Percentiles rank a stretch among this genome's conserved stretches.
phyloP scores from a whole-genome alignment of 2,329 filamentous ascomycete species.

The Ceratocystis smalleyi region DNA sequence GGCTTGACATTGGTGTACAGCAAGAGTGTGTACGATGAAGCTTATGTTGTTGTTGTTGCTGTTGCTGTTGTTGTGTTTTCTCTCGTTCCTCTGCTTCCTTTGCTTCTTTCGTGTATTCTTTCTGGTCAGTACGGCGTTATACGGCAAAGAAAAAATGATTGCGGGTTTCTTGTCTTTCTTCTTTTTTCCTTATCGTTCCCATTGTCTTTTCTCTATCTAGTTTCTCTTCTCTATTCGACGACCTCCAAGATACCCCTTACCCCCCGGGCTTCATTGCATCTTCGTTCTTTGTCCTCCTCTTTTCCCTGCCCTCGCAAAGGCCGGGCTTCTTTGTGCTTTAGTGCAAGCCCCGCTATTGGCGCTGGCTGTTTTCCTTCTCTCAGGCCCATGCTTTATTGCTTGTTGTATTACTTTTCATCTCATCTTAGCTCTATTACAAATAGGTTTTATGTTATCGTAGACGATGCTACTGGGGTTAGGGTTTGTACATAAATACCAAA shows the following conservation, averaged over 20 bases:
- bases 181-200: neutral
- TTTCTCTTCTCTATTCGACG: neutral
- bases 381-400: neutral
- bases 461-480: neutral
- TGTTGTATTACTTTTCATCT: neutral
- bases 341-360: neutral
- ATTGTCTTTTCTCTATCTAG: neutral
- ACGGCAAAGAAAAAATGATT: neutral
- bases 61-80: too few species aligned
- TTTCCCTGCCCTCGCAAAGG: neutral
- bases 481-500: neutral
- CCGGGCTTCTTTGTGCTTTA: neutral
- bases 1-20: neutral
- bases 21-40: neutral
- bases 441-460: neutral
- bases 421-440: neutral
- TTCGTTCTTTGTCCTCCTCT: neutral
- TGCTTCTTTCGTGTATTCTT: slow-evolving; percentile 3
- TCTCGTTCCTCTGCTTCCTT: neutral
- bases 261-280: neutral
- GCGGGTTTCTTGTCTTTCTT: slow-evolving; percentile 5
- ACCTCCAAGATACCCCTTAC: slow-evolving; percentile 6
- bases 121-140: neutral
- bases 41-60: neutral
- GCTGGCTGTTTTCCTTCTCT: neutral